These are phyloP conservation scores for Triticum dicoccoides DNA, from an alignment of 176 grass and related monocot species.

Conservation along the genomic window DNA sequence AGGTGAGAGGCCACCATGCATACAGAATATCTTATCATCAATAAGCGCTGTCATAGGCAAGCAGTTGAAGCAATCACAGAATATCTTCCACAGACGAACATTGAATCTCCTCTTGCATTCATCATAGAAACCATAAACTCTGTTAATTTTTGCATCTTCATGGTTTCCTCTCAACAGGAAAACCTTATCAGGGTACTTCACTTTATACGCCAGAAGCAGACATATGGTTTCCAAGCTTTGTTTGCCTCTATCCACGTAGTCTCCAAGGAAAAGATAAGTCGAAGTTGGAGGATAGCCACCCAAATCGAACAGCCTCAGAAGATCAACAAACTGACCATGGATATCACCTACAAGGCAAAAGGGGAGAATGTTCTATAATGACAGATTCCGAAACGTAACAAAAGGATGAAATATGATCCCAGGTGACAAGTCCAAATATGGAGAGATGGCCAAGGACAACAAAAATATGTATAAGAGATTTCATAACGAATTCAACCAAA, in stretches of 20 bases:
- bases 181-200: slow-evolving; percentile 75
- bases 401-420: slow-evolving; percentile 23
- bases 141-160: slow-evolving; percentile 81
- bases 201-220: slow-evolving; percentile 72
- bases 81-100: slow-evolving; percentile 80
- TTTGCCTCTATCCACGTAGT: slow-evolving; percentile 81
- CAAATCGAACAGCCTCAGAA: slow-evolving; percentile 68
- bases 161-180: slow-evolving; percentile 76
- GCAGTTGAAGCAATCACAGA: slow-evolving; percentile 85
- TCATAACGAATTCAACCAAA: background rate
- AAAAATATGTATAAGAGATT: slow-evolving; percentile 4
- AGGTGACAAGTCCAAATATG: background rate
- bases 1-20: slow-evolving; percentile 78
- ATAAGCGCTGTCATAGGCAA: slow-evolving; percentile 70
- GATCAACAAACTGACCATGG: slow-evolving; percentile 75
- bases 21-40: slow-evolving; percentile 69
- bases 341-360: slow-evolving; percentile 56
- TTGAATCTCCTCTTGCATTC: slow-evolving; percentile 85
- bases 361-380: background rate
- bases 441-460: slow-evolving; percentile 1
- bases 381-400: slow-evolving; percentile 35
- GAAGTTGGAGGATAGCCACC: slow-evolving; percentile 75
- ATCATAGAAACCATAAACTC: slow-evolving; percentile 86
- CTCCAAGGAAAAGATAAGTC: slow-evolving; percentile 79
- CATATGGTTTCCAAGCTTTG: slow-evolving; percentile 83